These are phyloP conservation scores for Melastoma candidum DNA, from an alignment of 441 rosid species.

Conservation along the genomic window DNA sequence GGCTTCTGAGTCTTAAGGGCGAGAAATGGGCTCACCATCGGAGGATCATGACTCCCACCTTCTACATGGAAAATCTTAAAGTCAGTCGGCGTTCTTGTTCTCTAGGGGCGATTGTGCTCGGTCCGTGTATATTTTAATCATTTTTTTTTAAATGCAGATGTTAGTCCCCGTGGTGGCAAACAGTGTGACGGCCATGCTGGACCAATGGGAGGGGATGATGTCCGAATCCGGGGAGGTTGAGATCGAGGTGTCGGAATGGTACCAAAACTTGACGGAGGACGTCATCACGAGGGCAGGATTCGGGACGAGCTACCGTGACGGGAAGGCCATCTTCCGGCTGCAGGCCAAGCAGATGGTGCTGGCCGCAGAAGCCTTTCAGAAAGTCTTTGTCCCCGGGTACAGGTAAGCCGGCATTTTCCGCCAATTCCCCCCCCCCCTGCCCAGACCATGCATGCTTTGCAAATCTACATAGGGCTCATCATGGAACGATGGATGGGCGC, in stretches of 20 bases:
- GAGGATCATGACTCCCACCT: conserved; percentile 69
- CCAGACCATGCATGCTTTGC: too few relatives aligned
- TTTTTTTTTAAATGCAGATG: conserved; percentile 23
- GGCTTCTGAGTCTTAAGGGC: conserved; percentile 84
- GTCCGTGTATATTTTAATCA: neutral
- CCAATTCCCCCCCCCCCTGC: neutral
- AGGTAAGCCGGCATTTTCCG: conserved; percentile 27
- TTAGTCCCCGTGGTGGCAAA: conserved; percentile 71
- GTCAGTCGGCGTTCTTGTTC: conserved; percentile 20
- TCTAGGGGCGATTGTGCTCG: too few relatives aligned
- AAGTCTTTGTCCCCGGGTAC: conserved; percentile 69
- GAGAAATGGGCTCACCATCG: conserved; percentile 93
- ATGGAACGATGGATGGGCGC: neutral
- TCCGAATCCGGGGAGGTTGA: conserved; percentile 41
- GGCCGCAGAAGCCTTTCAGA: conserved; percentile 72
- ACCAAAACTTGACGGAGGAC: conserved; percentile 72
- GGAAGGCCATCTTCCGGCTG: conserved; percentile 58
- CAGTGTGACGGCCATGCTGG: conserved; percentile 66
- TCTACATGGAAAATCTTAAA: conserved; percentile 95
- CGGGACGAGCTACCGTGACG: conserved; percentile 80
- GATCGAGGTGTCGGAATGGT: conserved; percentile 78
- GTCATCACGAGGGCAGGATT: conserved; percentile 71
- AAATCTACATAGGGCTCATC: too few relatives aligned
- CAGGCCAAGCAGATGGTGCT: conserved; percentile 77
- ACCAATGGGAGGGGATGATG: conserved; percentile 46